Evolutionary conservation across 2,329 filamentous ascomycete genomes (phyloP).

Genomic region (Rhinocladiella mackenziei): DNA sequence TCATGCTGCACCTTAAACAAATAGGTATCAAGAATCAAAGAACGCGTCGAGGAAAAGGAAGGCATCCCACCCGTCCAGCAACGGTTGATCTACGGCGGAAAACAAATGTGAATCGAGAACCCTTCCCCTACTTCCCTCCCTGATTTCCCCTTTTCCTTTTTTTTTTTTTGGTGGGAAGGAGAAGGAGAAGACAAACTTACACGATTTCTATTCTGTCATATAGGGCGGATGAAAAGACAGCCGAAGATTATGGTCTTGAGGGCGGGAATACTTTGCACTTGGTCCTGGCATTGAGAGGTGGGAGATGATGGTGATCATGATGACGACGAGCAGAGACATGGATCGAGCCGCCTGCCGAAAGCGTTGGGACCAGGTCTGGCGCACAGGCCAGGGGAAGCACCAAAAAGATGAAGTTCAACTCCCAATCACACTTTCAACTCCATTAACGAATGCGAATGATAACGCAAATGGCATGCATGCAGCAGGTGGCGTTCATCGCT

Average conservation of each 20-base stretch:
- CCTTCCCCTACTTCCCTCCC: not conserved
- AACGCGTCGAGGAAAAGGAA: slow-evolving; percentile 98
- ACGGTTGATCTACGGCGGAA: slow-evolving; percentile 90
- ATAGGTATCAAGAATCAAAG: slow-evolving; percentile 93
- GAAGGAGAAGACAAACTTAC: slow-evolving; percentile 1
- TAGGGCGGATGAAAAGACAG: slow-evolving; percentile 94
- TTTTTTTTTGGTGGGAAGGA: not conserved
- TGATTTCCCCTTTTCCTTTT: not conserved
- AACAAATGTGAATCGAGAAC: slow-evolving; percentile 80
- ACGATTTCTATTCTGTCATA: slow-evolving; percentile 2
- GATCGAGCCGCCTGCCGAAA: no score
- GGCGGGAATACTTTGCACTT: slow-evolving; percentile 91
- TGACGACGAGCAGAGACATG: no score
- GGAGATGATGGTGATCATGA: slow-evolving; percentile 40
- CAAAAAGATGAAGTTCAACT: no score
- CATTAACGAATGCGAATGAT: no score
- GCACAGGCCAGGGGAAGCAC: no score
- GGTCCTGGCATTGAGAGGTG: slow-evolving; percentile 88
- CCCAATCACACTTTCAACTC: no score
- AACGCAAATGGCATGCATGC: no score
- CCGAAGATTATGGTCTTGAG: slow-evolving; percentile 82
- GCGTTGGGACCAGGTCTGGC: no score
- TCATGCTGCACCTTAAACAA: not conserved
- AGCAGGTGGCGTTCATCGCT: no score
- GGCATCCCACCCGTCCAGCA: slow-evolving; percentile 97